phyloP scores from a whole-genome alignment of 148 eudicot genomes.

The Tetragonia tetragonoides region DNA sequence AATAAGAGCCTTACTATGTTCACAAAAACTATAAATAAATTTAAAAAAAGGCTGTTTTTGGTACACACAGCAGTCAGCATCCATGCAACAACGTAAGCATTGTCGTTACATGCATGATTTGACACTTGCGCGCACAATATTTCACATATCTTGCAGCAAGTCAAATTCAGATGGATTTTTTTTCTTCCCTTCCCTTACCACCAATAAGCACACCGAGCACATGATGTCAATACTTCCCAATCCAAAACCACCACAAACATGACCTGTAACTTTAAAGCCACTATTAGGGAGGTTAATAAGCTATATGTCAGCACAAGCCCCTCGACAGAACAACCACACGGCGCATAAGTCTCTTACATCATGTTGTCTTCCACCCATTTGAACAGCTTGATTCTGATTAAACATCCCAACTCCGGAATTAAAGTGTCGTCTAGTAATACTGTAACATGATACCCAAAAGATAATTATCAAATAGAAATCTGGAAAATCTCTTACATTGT shows the following conservation, averaged over 20 bases:
- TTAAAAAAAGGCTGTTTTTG: neutral
- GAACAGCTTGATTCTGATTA: neutral
- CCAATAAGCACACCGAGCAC: neutral
- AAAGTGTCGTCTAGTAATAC: neutral
- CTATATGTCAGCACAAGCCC: neutral
- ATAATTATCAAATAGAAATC: neutral
- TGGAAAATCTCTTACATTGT: neutral
- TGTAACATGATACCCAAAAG: neutral
- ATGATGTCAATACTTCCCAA: neutral
- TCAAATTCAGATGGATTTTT: neutral
- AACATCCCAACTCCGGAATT: neutral
- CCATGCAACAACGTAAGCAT: neutral
- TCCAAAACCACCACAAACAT: neutral
- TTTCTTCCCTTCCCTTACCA: neutral
- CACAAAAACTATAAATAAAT: neutral
- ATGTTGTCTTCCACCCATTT: conserved; percentile 1
- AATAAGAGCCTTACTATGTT: neutral
- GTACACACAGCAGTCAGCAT: neutral
- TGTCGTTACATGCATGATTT: neutral
- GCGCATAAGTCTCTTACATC: neutral
- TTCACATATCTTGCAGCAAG: neutral
- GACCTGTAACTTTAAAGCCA: neutral
- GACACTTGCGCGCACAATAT: neutral
- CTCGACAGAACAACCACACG: neutral
- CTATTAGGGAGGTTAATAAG: neutral